These are phyloP conservation scores for Meyerozyma elateridarum DNA, from an alignment of 1,139 yeast species.

Conservation along the genomic window DNA sequence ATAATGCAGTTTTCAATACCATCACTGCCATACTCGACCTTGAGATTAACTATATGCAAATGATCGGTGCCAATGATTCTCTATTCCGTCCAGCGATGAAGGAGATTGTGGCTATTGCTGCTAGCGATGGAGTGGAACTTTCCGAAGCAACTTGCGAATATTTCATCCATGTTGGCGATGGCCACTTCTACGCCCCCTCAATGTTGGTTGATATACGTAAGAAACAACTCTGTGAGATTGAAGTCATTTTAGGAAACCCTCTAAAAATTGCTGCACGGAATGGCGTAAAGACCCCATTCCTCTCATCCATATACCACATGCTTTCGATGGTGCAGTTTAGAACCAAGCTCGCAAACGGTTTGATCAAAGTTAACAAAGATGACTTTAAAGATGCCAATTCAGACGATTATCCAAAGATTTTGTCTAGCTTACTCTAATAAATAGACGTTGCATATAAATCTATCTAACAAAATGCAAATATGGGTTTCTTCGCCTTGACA, in stretches of 20 bases:
- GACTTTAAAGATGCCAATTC: conserved; percentile 25
- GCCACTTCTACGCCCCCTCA: conserved; percentile 63
- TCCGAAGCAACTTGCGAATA: conserved; percentile 40
- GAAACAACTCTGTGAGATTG: conserved; percentile 67
- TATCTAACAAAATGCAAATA: conserved; percentile 63
- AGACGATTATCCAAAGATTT: conserved; percentile 27
- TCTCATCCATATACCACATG: conserved; percentile 53
- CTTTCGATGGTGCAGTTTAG: conserved; percentile 57
- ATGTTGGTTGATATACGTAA: conserved; percentile 71
- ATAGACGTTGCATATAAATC: conserved; percentile 1
- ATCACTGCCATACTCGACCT: conserved; percentile 45
- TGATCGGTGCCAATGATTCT: conserved; percentile 47
- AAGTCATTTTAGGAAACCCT: conserved; percentile 70
- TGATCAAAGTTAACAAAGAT: conserved; percentile 26
- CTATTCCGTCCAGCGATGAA: conserved; percentile 59
- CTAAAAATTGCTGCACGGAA: conserved; percentile 52
- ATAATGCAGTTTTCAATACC: conserved; percentile 66
- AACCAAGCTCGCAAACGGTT: conserved; percentile 50
- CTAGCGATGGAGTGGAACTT: conserved; percentile 53
- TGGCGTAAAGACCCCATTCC: conserved; percentile 54
- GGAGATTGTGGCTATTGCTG: conserved; percentile 60
- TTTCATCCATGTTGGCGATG: conserved; percentile 59
- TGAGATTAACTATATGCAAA: conserved; percentile 58
- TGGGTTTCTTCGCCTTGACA: conserved; percentile 54
- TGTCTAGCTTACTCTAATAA: conserved; percentile 8